Base-by-base conservation (phyloP, 2,329 filamentous ascomycete genomes). In the Exophiala lecanii-corni region DNA sequence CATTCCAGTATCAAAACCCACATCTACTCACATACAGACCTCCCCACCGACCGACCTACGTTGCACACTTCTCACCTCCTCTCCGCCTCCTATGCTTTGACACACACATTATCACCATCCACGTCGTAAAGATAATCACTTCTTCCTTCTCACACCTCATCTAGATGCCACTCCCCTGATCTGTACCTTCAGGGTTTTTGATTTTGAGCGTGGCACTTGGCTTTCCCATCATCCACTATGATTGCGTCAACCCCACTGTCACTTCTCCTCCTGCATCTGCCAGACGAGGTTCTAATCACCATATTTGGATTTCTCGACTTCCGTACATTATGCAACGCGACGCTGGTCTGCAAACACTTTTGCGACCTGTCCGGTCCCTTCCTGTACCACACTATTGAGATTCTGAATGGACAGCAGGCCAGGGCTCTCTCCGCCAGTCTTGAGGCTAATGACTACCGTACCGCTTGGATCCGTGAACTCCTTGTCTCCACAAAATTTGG, bases 401-500 rank as follows among this genome's bases (percentile, higher is more conserved):
- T 56, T 17, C 45, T 51, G 9, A 47, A 41, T 38, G 50, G 52
- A 10, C 13, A 33, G 17, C 47, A 54, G 39, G 47, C 49, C 26
- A 30, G 38, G 15, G 38, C 37, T 30, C 41, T 56, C 7, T 41
- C 45, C 4, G 30, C 34, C 34, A 43, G 45, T 41, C 41, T 56
- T 13, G 15, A 42, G 32, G 37, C 42, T 18, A 54, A 55, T 41
- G 25, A 32, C 16, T 44, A 42, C n/a, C 47, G 54, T 26, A 45
- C 49, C 12, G 41, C 45, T 20, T 56, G 47, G 48, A 26, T 56
- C 16, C 47, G 48, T 18, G 50, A 46, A 2, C 36, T 56, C 18
- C 47, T 56, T 9, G 43, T 56, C 25, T 56, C 54, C 12, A 53
- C 50, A 9, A 56, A 54, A 20, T 51, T 53, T 36, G 52, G 48